These are phyloP conservation scores for Fusarium cyanostomum DNA, from an alignment of 2,329 filamentous ascomycete species.

Conservation along the genomic window DNA sequence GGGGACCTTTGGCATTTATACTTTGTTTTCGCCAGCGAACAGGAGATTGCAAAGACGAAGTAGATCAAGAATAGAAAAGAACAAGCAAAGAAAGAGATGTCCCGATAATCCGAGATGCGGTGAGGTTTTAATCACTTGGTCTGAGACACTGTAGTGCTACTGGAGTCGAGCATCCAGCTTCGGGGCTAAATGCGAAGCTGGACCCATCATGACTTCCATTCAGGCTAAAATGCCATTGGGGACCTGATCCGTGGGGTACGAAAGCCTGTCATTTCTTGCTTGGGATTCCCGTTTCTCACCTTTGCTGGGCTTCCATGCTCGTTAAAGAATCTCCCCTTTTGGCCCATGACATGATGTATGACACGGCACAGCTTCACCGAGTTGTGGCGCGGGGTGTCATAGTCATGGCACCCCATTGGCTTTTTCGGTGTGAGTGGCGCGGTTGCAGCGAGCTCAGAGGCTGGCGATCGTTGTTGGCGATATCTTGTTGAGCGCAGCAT, in stretches of 20 bases:
- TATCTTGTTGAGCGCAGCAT: background rate
- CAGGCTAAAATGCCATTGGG: conserved; percentile 40
- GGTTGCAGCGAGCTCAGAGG: conserved; percentile 21
- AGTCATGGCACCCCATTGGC: conserved; percentile 25
- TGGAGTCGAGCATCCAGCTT: too few relatives aligned
- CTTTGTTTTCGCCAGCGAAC: background rate
- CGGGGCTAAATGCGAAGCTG: conserved; percentile 38
- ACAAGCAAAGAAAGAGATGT: conserved; percentile 5
- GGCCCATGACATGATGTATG: conserved; percentile 13
- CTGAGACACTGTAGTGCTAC: background rate
- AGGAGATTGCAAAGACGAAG: background rate
- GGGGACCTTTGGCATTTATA: conserved; percentile 18
- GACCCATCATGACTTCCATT: conserved; percentile 40
- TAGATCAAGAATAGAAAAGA: background rate
- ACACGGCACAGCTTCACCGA: conserved; percentile 28
- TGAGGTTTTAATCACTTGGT: conserved; percentile 28
- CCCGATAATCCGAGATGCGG: conserved; percentile 18
- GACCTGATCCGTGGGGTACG: conserved; percentile 19
- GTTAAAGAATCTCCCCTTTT: too few relatives aligned
- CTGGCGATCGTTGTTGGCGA: background rate
- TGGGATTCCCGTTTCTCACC: conserved; percentile 3
- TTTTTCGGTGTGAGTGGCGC: conserved; percentile 36
- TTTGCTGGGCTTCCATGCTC: background rate
- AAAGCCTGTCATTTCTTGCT: background rate
- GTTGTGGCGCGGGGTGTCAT: conserved; percentile 25